These are phyloP conservation scores for Silybum marianum DNA, from an alignment of 129 eudicot genomes.

Conservation along the genomic window DNA sequence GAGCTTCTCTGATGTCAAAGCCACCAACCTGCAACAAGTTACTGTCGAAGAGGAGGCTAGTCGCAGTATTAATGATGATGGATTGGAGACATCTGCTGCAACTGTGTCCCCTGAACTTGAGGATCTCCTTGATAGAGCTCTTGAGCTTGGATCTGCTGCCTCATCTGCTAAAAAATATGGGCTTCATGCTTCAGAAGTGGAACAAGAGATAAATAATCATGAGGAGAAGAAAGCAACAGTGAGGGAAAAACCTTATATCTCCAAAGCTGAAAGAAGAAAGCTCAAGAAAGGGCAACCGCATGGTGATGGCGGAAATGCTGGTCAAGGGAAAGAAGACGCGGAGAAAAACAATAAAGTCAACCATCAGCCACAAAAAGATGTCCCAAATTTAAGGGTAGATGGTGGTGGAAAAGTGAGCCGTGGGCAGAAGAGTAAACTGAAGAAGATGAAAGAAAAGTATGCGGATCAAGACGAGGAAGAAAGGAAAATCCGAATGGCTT, in stretches of 20 bases:
- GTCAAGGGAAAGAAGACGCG: conserved; percentile 29
- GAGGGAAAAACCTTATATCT: conserved; percentile 83
- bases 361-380: conserved; percentile 42
- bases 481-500: conserved; percentile 79
- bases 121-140: conserved; percentile 86
- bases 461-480: conserved; percentile 98
- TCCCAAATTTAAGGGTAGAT: conserved; percentile 42
- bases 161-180: conserved; percentile 50
- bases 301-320: conserved; percentile 35
- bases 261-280: conserved; percentile 93
- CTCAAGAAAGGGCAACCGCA: conserved; percentile 75
- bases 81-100: conserved; percentile 28
- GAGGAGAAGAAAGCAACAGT: conserved; percentile 41
- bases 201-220: conserved; percentile 24
- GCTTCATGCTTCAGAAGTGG: conserved; percentile 48
- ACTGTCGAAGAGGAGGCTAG: conserved; percentile 34
- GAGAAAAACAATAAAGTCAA: conserved; percentile 24
- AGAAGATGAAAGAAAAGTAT: conserved; percentile 96
- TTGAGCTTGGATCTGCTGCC: conserved; percentile 74
- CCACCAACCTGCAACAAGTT: conserved; percentile 25
- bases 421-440: conserved; percentile 89
- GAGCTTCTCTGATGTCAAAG: conserved; percentile 19
- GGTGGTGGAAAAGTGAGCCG: conserved; percentile 73
- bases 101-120: conserved; percentile 61
- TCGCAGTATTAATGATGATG: conserved; percentile 17